Percentiles rank a stretch among this genome's conserved stretches.
Evolutionary conservation across 805 yeast species (phyloP).

Genomic region (Yamadazyma nakazawae): DNA sequence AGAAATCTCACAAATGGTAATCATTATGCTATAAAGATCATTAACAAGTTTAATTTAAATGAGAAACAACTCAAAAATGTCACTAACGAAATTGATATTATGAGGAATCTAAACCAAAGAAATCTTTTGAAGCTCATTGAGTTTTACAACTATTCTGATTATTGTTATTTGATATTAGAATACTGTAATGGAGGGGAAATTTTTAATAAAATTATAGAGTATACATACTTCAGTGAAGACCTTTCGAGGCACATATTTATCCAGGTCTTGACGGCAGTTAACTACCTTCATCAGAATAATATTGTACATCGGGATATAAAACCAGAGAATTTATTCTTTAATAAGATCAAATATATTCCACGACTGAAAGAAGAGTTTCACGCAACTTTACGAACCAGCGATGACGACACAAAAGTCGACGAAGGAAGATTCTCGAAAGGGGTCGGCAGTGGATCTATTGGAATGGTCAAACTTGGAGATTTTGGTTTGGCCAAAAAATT

Average conservation of each 20-base stretch:
- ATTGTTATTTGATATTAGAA: constrained; percentile 65
- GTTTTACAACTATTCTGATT: constrained; percentile 48
- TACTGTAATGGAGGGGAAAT: constrained; percentile 76
- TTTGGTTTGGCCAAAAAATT: constrained; percentile 66
- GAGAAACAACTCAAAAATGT: constrained; percentile 53
- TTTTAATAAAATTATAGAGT: constrained; percentile 73
- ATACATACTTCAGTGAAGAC: constrained; percentile 72
- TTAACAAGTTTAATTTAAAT: constrained; percentile 57
- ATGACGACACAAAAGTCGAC: constrained; percentile 57
- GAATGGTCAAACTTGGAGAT: constrained; percentile 63
- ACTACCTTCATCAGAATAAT: constrained; percentile 63
- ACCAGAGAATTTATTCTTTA: constrained; percentile 72
- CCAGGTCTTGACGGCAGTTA: constrained; percentile 68
- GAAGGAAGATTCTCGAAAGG: constrained; percentile 55
- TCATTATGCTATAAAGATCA: constrained; percentile 71
- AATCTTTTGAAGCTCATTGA: constrained; percentile 57
- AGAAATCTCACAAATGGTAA: constrained; percentile 29
- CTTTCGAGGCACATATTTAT: constrained; percentile 67
- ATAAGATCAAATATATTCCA: constrained; percentile 48
- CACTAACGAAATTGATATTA: constrained; percentile 68
- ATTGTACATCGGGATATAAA: constrained; percentile 80
- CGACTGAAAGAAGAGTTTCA: constrained; percentile 31
- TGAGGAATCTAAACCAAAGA: constrained; percentile 60
- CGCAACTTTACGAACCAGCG: constrained; percentile 43
- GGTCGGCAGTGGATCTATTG: constrained; percentile 63